Conservation (phyloP, 306 rosid genomes). For the Cucumis cinereus region DNA sequence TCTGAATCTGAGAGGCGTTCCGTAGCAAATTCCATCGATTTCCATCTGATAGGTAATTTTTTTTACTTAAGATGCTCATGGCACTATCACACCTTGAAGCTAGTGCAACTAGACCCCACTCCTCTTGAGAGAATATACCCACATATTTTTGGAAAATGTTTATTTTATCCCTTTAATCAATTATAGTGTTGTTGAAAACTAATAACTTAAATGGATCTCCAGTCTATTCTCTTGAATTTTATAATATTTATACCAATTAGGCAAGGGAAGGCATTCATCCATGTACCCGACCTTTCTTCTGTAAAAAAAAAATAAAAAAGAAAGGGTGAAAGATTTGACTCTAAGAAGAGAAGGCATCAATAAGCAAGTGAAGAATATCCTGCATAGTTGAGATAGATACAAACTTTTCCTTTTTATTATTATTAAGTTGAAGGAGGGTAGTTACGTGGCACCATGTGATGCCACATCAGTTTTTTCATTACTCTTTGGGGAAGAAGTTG, state of each 20-base stretch:
- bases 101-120: not conserved
- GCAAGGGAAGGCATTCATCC: not conserved
- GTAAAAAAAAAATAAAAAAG: not conserved
- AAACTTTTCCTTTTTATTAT: not conserved
- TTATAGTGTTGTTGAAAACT: not conserved
- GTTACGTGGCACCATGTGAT: not conserved
- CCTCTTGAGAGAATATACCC: not conserved
- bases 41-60: constrained; percentile 58
- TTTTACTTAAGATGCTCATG: not conserved
- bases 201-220: not conserved
- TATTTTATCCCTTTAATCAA: not conserved
- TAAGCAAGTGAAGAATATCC: not conserved
- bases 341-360: not conserved
- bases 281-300: not conserved
- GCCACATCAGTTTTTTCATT: not conserved
- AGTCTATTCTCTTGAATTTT: not conserved
- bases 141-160: not conserved
- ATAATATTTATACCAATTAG: not conserved
- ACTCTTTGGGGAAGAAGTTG: not conserved
- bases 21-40: constrained; percentile 78
- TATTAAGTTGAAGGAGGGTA: not conserved
- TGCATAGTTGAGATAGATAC: not conserved
- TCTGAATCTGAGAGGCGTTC: constrained; percentile 54
- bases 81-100: not conserved
- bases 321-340: not conserved